Conservation (phyloP, 495 filamentous ascomycete genomes). For the Aspergillus avenaceus region DNA sequence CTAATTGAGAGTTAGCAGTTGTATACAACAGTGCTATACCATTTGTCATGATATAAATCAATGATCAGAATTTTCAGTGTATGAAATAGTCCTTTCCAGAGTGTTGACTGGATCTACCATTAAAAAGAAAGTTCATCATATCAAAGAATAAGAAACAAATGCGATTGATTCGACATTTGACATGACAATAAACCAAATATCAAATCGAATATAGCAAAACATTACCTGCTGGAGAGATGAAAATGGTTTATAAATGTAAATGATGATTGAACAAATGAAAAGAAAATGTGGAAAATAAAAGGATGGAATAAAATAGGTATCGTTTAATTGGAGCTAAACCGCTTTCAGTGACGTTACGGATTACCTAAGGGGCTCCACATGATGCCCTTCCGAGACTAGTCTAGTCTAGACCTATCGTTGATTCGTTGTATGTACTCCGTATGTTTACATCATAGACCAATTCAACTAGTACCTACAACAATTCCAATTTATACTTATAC, state of each 20-base stretch:
- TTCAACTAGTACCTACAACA: too few relatives aligned
- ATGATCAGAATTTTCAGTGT: conserved; percentile 48
- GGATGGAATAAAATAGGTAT: background rate
- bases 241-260: too few relatives aligned
- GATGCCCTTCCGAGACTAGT: too few relatives aligned
- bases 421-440: too few relatives aligned
- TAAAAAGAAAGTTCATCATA: conserved; percentile 38
- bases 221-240: background rate
- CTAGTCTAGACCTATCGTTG: too few relatives aligned
- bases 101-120: conserved; percentile 33
- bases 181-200: background rate
- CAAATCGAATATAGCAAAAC: background rate
- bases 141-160: conserved; percentile 12
- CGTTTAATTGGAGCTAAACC: background rate
- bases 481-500: too few relatives aligned
- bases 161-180: background rate
- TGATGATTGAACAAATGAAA: background rate
- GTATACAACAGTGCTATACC: background rate
- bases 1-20: background rate
- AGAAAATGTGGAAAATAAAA: background rate
- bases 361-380: too few relatives aligned
- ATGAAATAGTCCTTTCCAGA: conserved; percentile 40
- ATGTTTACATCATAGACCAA: too few relatives aligned
- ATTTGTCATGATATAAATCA: conserved; percentile 9
- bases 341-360: too few relatives aligned